Conservation (phyloP, 2,329 filamentous ascomycete genomes). For the Fusarium sp. region DNA sequence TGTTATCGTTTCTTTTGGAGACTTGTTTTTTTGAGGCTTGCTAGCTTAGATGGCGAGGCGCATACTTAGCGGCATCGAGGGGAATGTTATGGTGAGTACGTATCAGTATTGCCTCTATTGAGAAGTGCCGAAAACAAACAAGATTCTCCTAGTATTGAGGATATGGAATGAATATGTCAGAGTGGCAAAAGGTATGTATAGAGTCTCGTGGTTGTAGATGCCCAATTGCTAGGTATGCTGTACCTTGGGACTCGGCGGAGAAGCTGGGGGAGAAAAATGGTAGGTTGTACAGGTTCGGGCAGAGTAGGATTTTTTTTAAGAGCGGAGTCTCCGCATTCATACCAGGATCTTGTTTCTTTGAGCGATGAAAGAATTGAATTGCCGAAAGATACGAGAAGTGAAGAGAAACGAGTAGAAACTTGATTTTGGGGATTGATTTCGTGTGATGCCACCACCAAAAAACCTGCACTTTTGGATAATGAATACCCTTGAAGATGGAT, state of each 20-base stretch:
- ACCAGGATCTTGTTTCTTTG: background rate
- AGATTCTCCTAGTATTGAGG: background rate
- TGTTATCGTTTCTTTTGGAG: background rate
- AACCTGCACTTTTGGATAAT: background rate
- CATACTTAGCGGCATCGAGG: constrained; percentile 20
- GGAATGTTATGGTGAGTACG: constrained; percentile 29
- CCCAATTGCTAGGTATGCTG: background rate
- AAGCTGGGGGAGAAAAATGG: background rate
- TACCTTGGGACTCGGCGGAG: background rate
- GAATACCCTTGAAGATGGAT: background rate
- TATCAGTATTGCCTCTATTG: too few species aligned
- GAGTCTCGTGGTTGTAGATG: background rate
- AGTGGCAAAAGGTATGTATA: background rate
- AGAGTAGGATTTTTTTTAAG: background rate
- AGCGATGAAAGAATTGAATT: constrained; percentile 11
- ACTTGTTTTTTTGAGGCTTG: constrained; percentile 23
- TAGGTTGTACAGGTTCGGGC: background rate
- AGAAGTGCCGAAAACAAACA: background rate
- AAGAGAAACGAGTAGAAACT: background rate
- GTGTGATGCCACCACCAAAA: background rate
- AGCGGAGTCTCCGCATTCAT: background rate
- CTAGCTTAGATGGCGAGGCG: constrained; percentile 24
- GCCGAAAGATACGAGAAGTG: background rate
- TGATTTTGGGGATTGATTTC: background rate
- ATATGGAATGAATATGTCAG: background rate